Base-by-base conservation (phyloP, 768 basidiomycete species). In the Gyrodon lividus region DNA sequence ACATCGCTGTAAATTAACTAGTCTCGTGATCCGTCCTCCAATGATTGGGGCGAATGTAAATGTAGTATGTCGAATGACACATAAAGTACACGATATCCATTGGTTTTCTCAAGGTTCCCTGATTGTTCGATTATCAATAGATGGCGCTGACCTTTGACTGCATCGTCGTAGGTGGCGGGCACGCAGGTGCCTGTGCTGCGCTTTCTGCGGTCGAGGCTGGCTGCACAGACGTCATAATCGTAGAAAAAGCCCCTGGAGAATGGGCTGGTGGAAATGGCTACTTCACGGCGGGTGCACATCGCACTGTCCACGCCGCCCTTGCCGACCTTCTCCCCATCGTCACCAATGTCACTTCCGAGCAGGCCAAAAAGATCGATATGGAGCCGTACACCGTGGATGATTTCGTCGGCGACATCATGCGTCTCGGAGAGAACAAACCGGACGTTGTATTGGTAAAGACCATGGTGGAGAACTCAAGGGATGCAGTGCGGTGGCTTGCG, bases 211-310 rank as follows among this genome's bases (percentile, higher is more conserved):
- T 69, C 39, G 80, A 86, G 55, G 68, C 78, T 44, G 84, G 85
- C 35, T 82, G 82, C 65, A 70, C 66, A 44, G 75, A 76, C 73
- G 82, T 86, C 53, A 70, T 87, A 38, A 69, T 87, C 48, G 68
- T 87, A 45, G 85, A 87, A 59, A 86, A 86, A 59, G 82, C 82
- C 35, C 82, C 84, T 1, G 59, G 68, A 35, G 76, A 77, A 50
- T 87, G 85, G 85, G 76, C 66, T 4, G 86, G 86, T 4, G 86
- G 85, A 16, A 87, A 89, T 58, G 82, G 84, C 16, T 85, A 80
- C 67, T 87, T 87, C 69, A 86, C 85, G 26, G 84, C 84, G 9
- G 85, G 85, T 19, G 83, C 84, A 6, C 75, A 81, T 59, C 81
- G 86, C 47, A 85, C 81, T 10, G 80, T 78, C 3, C 86, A 87